A percentile compares a stretch with the other conserved stretches of the same genome.
These are phyloP conservation scores for Daldinia bambusicola DNA, from an alignment of 495 filamentous ascomycete species.

Conservation along the genomic window DNA sequence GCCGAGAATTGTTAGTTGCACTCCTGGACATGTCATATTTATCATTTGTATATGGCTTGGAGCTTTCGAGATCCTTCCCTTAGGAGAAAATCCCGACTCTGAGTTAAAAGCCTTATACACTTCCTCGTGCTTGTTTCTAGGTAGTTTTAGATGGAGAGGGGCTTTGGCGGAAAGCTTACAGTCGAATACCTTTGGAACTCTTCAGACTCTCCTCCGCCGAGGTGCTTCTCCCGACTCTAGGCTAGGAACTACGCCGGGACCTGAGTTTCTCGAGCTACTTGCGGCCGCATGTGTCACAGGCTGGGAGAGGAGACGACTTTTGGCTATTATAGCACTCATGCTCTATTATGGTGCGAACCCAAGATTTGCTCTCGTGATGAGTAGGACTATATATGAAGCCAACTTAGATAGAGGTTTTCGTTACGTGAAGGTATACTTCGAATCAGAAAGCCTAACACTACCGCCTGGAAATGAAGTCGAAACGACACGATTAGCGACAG, in stretches of 20 bases:
- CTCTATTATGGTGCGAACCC: background rate
- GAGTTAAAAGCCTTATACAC: background rate
- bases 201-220: background rate
- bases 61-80: background rate
- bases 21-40: background rate
- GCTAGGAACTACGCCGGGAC: background rate
- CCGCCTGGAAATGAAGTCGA: background rate
- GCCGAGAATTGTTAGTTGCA: background rate
- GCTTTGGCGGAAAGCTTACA: rapidly evolving
- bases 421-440: background rate
- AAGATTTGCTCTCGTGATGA: background rate
- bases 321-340: background rate
- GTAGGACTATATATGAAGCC: background rate
- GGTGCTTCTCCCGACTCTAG: background rate
- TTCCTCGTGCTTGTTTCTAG: background rate
- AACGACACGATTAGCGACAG: too few relatives aligned
- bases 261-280: background rate
- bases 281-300: background rate
- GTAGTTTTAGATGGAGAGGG: background rate
- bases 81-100: background rate
- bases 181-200: background rate
- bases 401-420: background rate
- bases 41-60: background rate
- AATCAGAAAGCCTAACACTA: background rate
- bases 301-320: background rate